phyloP scores from a whole-genome alignment of 257 asterid species.

The Primulina huaijiensis region DNA sequence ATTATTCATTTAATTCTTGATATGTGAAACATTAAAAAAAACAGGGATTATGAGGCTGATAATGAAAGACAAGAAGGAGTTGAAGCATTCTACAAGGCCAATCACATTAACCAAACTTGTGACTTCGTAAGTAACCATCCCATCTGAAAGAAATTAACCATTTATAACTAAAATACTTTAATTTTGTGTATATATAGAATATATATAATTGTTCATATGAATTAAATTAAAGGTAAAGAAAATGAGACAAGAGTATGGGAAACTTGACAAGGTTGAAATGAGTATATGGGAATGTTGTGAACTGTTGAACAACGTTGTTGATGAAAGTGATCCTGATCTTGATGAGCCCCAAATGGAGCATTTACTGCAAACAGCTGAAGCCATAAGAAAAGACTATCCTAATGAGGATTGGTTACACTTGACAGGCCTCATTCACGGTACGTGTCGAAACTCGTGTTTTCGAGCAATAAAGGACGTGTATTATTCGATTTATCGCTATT shows the following conservation, averaged over 20 bases:
- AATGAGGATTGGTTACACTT: conserved; percentile 85
- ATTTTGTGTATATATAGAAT: background rate
- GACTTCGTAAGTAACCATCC: conserved; percentile 53
- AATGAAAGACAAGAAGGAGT: conserved; percentile 75
- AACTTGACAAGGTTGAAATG: conserved; percentile 66
- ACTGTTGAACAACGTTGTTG: conserved; percentile 67
- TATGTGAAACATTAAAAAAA: background rate
- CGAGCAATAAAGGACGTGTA: too few species aligned
- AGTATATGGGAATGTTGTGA: conserved; percentile 97
- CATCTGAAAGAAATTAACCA: background rate
- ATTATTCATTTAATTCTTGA: background rate
- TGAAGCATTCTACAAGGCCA: conserved; percentile 55
- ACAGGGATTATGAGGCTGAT: conserved; percentile 72
- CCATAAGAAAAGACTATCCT: conserved; percentile 80
- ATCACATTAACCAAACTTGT: conserved; percentile 71
- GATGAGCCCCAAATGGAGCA: conserved; percentile 97
- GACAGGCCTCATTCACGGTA: conserved; percentile 87
- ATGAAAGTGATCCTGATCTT: conserved; percentile 87
- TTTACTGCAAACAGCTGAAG: conserved; percentile 85
- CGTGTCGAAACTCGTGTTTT: background rate
- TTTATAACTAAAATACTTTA: too few species aligned
- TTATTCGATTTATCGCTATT: too few species aligned
- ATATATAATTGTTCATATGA: background rate
- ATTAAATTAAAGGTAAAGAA: conserved; percentile 50
- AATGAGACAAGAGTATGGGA: conserved; percentile 68